A percentile compares a stretch with the other conserved stretches of the same genome.
These are phyloP conservation scores for Lignosus rhinocerotis DNA, from an alignment of 1,284 basidiomycete species.

Conservation along the genomic window DNA sequence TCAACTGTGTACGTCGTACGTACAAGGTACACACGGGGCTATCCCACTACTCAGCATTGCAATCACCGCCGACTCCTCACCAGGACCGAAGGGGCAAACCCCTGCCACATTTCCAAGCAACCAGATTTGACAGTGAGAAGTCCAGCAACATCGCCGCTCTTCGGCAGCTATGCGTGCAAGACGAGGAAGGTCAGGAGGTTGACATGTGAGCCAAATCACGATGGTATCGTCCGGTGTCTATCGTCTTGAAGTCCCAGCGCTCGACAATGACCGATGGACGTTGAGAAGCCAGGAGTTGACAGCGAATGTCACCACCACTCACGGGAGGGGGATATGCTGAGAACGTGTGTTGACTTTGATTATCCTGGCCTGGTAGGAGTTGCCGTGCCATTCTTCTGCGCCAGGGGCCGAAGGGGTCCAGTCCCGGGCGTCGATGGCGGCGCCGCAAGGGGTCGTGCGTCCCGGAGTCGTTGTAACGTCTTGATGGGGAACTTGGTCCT, in stretches of 20 bases:
- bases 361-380: conserved; percentile 16
- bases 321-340: neutral
- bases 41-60: neutral
- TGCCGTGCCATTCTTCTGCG: conserved; percentile 16
- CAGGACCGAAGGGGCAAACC: neutral
- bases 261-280: neutral
- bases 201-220: neutral
- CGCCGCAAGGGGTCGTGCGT: conserved; percentile 44
- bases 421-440: conserved; percentile 14
- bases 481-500: conserved; percentile 95
- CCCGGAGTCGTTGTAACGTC: conserved; percentile 79
- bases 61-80: conserved; percentile 1
- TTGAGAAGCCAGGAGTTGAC: neutral
- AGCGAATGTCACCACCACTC: neutral
- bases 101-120: neutral
- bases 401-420: conserved; percentile 14
- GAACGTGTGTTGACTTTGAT: neutral
- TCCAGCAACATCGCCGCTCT: neutral
- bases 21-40: neutral
- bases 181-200: neutral
- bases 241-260: neutral
- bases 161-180: neutral
- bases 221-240: neutral
- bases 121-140: neutral
- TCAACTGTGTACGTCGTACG: neutral